Percentiles rank a stretch among this genome's conserved stretches.
These are phyloP conservation scores for Moesziomyces sp. DNA, from an alignment of 1,284 basidiomycete genomes.

Conservation along the genomic window DNA sequence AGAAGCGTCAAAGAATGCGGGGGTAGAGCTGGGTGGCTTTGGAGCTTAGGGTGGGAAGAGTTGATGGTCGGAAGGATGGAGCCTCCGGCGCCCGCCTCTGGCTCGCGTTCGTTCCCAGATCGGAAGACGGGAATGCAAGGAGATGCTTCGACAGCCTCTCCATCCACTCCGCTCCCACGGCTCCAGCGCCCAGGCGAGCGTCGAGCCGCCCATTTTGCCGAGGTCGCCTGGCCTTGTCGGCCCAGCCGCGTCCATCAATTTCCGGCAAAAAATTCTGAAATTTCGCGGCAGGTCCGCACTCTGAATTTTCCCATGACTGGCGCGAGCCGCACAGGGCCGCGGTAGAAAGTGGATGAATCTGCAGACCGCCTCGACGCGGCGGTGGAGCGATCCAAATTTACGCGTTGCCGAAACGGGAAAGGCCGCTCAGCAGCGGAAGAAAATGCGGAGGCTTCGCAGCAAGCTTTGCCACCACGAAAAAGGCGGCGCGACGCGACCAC, in stretches of 20 bases:
- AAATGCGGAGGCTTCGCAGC: neutral
- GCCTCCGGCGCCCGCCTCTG: neutral
- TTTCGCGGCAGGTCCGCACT: conserved; percentile 2
- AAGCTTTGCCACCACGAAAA: neutral
- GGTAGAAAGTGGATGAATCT: conserved; percentile 26
- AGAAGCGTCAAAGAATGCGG: too few relatives aligned
- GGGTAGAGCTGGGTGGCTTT: neutral
- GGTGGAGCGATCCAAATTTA: neutral
- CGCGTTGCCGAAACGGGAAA: neutral
- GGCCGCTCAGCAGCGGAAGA: neutral
- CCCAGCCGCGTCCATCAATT: neutral
- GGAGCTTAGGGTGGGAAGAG: neutral
- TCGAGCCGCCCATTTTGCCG: neutral
- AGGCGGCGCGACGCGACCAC: neutral
- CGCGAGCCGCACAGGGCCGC: conserved; percentile 2
- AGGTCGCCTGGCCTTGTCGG: neutral
- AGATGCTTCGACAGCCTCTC: conserved; percentile 3
- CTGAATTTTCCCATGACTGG: conserved; percentile 8
- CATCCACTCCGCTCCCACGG: neutral
- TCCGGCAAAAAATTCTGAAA: conserved; percentile 17
- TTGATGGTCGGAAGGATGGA: conserved; percentile 11
- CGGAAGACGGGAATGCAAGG: conserved; percentile 45
- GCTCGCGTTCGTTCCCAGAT: conserved; percentile 2
- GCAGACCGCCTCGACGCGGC: conserved; percentile 5
- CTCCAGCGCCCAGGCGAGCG: neutral